These are phyloP conservation scores for Psilocybe azurescens DNA, from an alignment of 768 basidiomycete species.

Conservation along the genomic window DNA sequence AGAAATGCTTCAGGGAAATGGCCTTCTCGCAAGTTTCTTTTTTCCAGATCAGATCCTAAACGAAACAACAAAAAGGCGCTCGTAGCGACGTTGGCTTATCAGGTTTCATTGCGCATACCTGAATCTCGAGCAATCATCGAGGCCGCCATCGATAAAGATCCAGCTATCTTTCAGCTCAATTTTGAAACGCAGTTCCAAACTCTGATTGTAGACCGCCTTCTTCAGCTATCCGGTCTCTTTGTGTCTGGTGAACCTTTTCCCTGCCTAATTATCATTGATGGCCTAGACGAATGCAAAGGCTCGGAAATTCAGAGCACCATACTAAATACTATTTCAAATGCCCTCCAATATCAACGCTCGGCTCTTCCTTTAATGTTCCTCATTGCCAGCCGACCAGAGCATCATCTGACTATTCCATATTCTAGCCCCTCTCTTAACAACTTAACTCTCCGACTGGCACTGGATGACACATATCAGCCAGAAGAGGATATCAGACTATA, in stretches of 20 bases:
- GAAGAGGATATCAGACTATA: slow-evolving; percentile 9
- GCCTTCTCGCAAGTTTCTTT: slow-evolving; percentile 20
- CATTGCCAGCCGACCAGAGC: slow-evolving; percentile 18
- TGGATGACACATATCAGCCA: slow-evolving; percentile 12
- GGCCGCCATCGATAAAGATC: slow-evolving; percentile 9
- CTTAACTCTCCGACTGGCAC: not conserved
- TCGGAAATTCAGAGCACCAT: slow-evolving; percentile 9
- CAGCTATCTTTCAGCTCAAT: slow-evolving; percentile 2
- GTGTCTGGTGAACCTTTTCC: not conserved
- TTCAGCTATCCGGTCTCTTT: not conserved
- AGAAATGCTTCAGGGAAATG: not conserved
- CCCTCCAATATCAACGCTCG: not conserved
- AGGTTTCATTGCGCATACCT: slow-evolving; percentile 11
- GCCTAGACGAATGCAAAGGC: slow-evolving; percentile 24
- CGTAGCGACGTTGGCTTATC: slow-evolving; percentile 20
- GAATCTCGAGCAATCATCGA: not conserved
- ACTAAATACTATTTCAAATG: not conserved
- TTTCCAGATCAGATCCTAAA: slow-evolving; percentile 7
- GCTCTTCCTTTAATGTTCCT: slow-evolving; percentile 4
- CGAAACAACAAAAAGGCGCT: slow-evolving; percentile 7
- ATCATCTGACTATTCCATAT: slow-evolving; percentile 3
- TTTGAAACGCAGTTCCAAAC: slow-evolving; percentile 11
- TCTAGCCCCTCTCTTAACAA: not conserved
- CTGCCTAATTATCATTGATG: slow-evolving; percentile 20
- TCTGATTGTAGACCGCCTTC: slow-evolving; percentile 15